Evolutionary conservation across 352 stramenopile genomes (phyloP).

Genomic region (Globisporangium parvum): DNA sequence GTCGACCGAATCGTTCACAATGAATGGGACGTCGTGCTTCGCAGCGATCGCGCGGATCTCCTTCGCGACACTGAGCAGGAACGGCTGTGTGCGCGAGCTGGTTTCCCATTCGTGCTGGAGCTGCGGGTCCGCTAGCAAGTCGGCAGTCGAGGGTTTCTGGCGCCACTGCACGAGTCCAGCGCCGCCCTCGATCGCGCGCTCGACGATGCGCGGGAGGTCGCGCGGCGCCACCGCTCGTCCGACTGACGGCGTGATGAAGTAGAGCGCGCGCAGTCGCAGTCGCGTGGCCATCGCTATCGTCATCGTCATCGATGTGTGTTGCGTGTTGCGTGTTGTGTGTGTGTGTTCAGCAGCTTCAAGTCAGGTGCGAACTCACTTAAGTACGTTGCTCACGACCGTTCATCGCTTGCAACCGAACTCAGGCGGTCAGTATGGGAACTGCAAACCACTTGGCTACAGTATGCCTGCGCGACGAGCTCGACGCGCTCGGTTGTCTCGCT

Average conservation of each 20-base stretch:
- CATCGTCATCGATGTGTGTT: not conserved
- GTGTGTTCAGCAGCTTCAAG: not conserved
- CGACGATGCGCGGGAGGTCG: conserved; percentile 28
- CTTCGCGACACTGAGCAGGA: conserved; percentile 28
- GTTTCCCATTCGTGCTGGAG: conserved; percentile 22
- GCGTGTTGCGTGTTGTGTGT: no score
- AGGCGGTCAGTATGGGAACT: no score
- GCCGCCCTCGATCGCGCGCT: conserved; percentile 38
- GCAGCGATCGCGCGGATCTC: conserved; percentile 33
- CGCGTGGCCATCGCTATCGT: not conserved
- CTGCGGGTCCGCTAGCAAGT: conserved; percentile 19
- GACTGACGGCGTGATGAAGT: conserved; percentile 59
- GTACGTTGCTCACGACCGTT: no score
- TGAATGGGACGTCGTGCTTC: conserved; percentile 32
- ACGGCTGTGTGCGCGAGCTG: conserved; percentile 9
- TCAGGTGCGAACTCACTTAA: not conserved
- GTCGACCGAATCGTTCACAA: conserved; percentile 52
- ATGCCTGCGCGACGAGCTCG: no score
- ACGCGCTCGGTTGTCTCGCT: not conserved
- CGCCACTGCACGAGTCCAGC: conserved; percentile 45
- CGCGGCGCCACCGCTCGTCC: conserved; percentile 16
- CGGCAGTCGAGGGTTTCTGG: conserved; percentile 35
- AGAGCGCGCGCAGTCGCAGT: conserved; percentile 23
- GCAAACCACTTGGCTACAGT: no score
- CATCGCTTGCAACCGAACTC: not conserved